These are phyloP conservation scores for Plasmodium sp. DNA, from an alignment of 169 alveolate genomes.

Conservation along the genomic window DNA sequence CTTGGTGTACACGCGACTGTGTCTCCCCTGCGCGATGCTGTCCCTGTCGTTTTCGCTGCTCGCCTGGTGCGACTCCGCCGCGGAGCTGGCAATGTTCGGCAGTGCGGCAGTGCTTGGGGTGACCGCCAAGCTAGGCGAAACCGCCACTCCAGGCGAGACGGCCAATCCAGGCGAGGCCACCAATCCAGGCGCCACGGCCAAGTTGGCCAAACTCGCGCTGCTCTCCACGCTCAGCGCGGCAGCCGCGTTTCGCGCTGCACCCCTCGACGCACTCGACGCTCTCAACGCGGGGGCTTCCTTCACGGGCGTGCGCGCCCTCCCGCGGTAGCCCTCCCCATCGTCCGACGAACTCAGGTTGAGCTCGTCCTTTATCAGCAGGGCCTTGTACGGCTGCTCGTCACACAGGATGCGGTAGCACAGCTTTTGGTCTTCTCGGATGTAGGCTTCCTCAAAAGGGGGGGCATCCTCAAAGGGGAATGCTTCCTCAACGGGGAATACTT, in stretches of 20 bases:
- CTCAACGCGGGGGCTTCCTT: not conserved
- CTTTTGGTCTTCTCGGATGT: constrained; percentile 39
- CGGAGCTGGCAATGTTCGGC: not conserved
- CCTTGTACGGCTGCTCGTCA: constrained; percentile 61
- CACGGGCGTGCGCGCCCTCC: not conserved
- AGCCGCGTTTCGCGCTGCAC: not conserved
- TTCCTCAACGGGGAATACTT: no score
- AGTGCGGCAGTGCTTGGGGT: no score
- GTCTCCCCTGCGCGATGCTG: not conserved
- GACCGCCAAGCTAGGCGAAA: no score
- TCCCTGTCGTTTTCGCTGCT: not conserved
- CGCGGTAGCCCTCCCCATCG: not conserved
- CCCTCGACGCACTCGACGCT: not conserved
- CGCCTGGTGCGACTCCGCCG: not conserved
- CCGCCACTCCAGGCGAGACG: no score
- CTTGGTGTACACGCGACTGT: not conserved
- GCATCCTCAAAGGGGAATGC: not conserved
- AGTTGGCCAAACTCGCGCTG: not conserved
- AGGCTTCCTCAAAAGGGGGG: not conserved
- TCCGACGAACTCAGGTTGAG: constrained; percentile 4
- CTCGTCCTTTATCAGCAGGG: constrained; percentile 5
- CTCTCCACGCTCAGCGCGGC: not conserved
- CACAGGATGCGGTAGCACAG: constrained; percentile 2
- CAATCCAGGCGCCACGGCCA: no score
- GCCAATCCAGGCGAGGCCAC: no score